These are phyloP conservation scores for Toxoplasma gondii DNA, from an alignment of 169 alveolate genomes.

Conservation along the genomic window DNA sequence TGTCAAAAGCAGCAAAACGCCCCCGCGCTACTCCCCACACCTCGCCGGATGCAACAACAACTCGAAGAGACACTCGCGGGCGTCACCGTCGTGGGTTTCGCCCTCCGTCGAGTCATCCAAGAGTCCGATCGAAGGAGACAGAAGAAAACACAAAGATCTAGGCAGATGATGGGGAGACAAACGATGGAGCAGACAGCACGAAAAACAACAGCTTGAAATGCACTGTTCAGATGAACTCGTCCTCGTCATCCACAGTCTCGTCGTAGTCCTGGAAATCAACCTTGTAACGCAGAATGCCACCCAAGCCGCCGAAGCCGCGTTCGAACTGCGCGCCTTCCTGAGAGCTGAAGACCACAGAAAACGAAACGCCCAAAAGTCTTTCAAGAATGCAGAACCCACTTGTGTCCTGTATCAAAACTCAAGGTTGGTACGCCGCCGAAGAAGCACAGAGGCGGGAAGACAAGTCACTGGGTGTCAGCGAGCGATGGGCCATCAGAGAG, in stretches of 20 bases:
- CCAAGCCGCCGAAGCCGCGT: slow-evolving; percentile 99
- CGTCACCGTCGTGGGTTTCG: too few species aligned
- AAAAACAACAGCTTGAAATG: background rate
- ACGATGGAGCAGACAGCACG: background rate
- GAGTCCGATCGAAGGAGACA: too few species aligned
- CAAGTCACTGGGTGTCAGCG: background rate
- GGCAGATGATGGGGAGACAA: background rate
- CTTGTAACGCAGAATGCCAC: slow-evolving; percentile 96
- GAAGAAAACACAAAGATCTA: background rate
- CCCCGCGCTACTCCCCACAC: too few species aligned
- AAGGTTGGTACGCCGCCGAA: background rate
- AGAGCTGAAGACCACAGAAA: slow-evolving; percentile 66
- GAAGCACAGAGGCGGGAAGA: background rate
- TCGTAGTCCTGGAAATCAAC: slow-evolving; percentile 67
- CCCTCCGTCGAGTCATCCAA: too few species aligned
- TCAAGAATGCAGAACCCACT: too few species aligned
- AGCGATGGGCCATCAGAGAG: background rate
- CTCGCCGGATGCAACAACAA: too few species aligned
- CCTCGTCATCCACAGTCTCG: slow-evolving; percentile 58
- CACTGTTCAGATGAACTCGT: slow-evolving; percentile 48
- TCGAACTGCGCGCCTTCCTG: slow-evolving; percentile 99
- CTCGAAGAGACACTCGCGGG: too few species aligned
- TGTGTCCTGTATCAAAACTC: too few species aligned
- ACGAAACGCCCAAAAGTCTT: background rate
- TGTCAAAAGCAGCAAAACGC: too few species aligned